Conservation (phyloP, 1,284 basidiomycete species). For the Garcileccinum viscosum region DNA sequence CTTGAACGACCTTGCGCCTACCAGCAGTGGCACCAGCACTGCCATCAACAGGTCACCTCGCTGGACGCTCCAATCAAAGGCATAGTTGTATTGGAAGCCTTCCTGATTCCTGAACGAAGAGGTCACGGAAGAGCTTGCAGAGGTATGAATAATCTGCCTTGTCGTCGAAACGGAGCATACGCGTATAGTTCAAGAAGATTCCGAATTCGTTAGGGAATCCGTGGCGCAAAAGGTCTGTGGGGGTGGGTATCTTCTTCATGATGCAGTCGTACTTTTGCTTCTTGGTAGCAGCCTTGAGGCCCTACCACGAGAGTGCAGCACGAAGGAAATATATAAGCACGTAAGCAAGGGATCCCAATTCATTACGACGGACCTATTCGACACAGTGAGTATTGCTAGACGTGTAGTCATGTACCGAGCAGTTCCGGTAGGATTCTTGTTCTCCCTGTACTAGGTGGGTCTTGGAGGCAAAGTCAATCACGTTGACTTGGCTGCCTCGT, state of each 20-base stretch:
- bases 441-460: slow-evolving; percentile 98
- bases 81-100: slow-evolving; percentile 97
- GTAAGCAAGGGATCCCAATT: slow-evolving; percentile 95
- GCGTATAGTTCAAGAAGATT: slow-evolving; percentile 67
- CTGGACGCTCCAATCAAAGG: slow-evolving; percentile 98
- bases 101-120: slow-evolving; percentile 95
- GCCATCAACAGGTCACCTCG: slow-evolving; percentile 70
- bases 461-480: slow-evolving; percentile 99
- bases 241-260: slow-evolving; percentile 99
- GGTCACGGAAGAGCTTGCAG: slow-evolving; percentile 96
- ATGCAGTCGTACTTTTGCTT: slow-evolving; percentile 99
- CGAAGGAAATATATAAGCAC: slow-evolving; percentile 99
- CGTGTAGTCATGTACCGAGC: slow-evolving; percentile 98
- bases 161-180: slow-evolving; percentile 94
- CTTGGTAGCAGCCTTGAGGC: slow-evolving; percentile 97
- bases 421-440: slow-evolving; percentile 99
- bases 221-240: slow-evolving; percentile 93
- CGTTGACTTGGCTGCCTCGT: slow-evolving; percentile 99
- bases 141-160: slow-evolving; percentile 98
- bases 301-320: slow-evolving; percentile 96
- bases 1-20: slow-evolving; percentile 78
- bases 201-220: slow-evolving; percentile 98
- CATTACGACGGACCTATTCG: slow-evolving; percentile 94
- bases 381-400: slow-evolving; percentile 99
- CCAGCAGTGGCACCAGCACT: slow-evolving; percentile 58